phyloP scores from a whole-genome alignment of 2,329 filamentous ascomycete species.

The Colletotrichum chlorophyti region DNA sequence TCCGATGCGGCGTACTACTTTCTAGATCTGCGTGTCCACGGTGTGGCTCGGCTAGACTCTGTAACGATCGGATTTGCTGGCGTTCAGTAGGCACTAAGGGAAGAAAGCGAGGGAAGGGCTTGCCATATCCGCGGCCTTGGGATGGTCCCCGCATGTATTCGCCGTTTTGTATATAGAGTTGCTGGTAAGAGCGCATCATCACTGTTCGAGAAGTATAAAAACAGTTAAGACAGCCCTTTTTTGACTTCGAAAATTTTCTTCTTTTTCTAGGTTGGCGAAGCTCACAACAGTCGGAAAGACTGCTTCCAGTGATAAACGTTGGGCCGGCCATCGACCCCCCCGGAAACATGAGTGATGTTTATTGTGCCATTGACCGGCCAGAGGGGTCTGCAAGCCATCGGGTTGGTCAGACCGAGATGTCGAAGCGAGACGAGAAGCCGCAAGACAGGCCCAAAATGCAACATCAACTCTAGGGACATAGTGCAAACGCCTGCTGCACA shows the following conservation, averaged over 20 bases:
- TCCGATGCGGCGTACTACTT: not conserved
- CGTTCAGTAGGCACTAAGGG: not conserved
- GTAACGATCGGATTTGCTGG: not conserved
- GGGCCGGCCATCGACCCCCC: too few relatives aligned
- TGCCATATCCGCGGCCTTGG: not conserved
- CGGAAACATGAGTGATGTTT: not conserved
- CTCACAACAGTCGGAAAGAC: too few relatives aligned
- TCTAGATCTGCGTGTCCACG: not conserved
- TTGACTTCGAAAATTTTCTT: too few relatives aligned
- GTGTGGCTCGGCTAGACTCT: not conserved
- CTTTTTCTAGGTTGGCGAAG: too few relatives aligned
- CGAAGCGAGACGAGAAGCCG: not conserved
- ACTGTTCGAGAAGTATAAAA: too few relatives aligned
- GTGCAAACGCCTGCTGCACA: not conserved
- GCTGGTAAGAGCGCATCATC: too few relatives aligned
- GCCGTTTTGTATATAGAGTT: not conserved
- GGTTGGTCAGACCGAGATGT: not conserved
- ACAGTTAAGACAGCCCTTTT: too few relatives aligned
- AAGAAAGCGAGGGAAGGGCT: too few relatives aligned
- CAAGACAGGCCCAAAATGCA: not conserved
- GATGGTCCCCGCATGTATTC: not conserved
- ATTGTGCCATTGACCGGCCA: not conserved
- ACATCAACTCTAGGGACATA: not conserved
- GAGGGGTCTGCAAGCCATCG: not conserved
- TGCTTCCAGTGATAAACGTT: too few relatives aligned